A percentile compares a stretch with the other conserved stretches of the same genome.
phyloP scores from a whole-genome alignment of 2,329 filamentous ascomycete genomes.

The Colletotrichum endophyticum region DNA sequence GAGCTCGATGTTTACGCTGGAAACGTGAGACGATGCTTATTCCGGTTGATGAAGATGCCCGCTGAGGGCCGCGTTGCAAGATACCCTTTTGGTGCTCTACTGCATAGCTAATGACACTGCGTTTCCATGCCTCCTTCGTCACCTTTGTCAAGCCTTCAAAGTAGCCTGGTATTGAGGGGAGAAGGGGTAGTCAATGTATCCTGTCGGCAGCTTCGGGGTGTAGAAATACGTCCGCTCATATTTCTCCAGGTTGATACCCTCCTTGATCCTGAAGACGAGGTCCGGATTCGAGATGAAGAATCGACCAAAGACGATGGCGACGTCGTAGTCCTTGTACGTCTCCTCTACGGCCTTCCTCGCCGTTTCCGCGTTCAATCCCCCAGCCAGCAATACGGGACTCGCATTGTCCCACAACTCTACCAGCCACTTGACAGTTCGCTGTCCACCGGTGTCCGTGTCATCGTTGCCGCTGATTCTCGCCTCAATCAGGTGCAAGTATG shows the following conservation, averaged over 20 bases:
- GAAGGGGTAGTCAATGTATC: slow-evolving; percentile 28
- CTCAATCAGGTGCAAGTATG: slow-evolving; percentile 66
- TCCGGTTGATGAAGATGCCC: neutral
- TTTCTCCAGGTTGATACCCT: slow-evolving; percentile 27
- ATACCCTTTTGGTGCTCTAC: neutral
- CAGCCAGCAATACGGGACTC: slow-evolving; percentile 35
- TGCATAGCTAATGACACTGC: neutral
- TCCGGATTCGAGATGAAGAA: slow-evolving; percentile 40
- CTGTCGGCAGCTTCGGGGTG: slow-evolving; percentile 23
- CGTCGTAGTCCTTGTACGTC: slow-evolving; percentile 29
- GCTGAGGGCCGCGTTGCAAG: neutral
- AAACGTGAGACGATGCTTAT: neutral
- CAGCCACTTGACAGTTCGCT: slow-evolving; percentile 24
- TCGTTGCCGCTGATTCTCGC: slow-evolving; percentile 49
- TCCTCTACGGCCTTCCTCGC: slow-evolving; percentile 27
- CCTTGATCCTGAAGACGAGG: slow-evolving; percentile 31
- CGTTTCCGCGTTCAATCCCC: slow-evolving; percentile 30
- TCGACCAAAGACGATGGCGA: slow-evolving; percentile 34
- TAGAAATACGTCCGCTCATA: slow-evolving; percentile 34
- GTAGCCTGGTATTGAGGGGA: slow-evolving; percentile 25
- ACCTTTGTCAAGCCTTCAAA: neutral
- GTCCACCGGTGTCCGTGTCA: slow-evolving; percentile 35
- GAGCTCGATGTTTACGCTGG: neutral
- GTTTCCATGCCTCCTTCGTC: neutral
- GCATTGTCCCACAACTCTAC: slow-evolving; percentile 35